These are phyloP conservation scores for Trichoderma semiorbis DNA, from an alignment of 2,329 filamentous ascomycete species.

Conservation along the genomic window DNA sequence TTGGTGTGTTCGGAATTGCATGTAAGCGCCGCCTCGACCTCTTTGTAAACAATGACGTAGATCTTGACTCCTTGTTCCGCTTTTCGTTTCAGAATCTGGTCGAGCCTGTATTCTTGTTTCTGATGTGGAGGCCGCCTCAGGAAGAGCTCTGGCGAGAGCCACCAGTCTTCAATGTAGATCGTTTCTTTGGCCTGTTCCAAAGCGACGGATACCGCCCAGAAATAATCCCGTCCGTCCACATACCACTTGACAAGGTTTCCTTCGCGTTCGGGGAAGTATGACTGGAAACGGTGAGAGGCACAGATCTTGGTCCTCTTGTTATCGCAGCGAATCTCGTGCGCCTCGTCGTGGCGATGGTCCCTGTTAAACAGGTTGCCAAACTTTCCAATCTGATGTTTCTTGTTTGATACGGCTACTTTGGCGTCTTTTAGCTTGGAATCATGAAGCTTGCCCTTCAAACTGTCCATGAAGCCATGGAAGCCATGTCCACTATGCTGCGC, in stretches of 20 bases:
- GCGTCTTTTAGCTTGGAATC: conserved; percentile 53
- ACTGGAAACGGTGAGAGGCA: conserved; percentile 78
- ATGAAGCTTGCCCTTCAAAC: conserved; percentile 54
- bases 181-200: conserved; percentile 87
- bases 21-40: conserved; percentile 75
- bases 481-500: conserved; percentile 23
- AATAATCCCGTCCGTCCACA: conserved; percentile 92
- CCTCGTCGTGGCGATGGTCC: conserved; percentile 90
- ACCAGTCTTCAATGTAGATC: conserved; percentile 97
- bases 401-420: conserved; percentile 55
- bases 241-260: conserved; percentile 95
- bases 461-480: conserved; percentile 40
- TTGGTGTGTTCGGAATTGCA: conserved; percentile 95
- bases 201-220: conserved; percentile 86
- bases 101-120: conserved; percentile 82
- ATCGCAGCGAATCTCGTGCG: conserved; percentile 81
- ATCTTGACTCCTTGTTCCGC: conserved; percentile 95
- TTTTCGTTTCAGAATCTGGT: conserved; percentile 79
- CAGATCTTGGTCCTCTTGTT: conserved; percentile 70
- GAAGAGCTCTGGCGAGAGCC: conserved; percentile 87
- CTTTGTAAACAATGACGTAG: conserved; percentile 88
- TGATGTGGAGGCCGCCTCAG: conserved; percentile 77
- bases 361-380: conserved; percentile 70
- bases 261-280: conserved; percentile 82
- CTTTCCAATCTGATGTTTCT: conserved; percentile 62